Evolutionary conservation across 208 protist genomes (phyloP).

Genomic region (Acanthamoeba castellanii): DNA sequence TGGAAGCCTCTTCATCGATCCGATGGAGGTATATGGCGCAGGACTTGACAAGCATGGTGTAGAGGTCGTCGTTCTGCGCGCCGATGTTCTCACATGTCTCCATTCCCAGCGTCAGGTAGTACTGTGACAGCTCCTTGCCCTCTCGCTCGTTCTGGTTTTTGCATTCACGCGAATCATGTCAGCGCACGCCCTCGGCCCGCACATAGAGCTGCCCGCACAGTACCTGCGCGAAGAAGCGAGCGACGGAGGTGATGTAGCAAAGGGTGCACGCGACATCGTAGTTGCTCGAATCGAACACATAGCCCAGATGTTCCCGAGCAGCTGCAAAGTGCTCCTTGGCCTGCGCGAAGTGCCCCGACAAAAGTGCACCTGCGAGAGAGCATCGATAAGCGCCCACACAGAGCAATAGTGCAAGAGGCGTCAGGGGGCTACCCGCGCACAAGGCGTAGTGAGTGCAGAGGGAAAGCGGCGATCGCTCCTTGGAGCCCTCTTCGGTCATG

Average conservation of each 20-base stretch:
- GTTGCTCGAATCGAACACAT: slow-evolving; percentile 28
- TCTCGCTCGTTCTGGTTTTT: neutral
- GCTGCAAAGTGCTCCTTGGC: neutral
- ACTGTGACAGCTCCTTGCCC: slow-evolving; percentile 27
- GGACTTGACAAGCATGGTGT: neutral
- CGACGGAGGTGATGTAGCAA: neutral
- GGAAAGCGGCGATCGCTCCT: slow-evolving; percentile 1
- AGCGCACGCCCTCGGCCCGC: neutral
- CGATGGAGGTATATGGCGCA: neutral
- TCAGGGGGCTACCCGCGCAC: neutral
- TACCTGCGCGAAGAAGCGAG: slow-evolving; percentile 17
- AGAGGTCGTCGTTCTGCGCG: slow-evolving; percentile 18
- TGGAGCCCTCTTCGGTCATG: neutral
- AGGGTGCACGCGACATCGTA: slow-evolving; percentile 41
- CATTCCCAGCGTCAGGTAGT: slow-evolving; percentile 1
- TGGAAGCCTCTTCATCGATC: neutral
- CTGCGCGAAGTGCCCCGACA: neutral
- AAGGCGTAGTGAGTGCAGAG: slow-evolving; percentile 2
- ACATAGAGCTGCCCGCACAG: neutral
- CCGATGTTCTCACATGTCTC: slow-evolving; percentile 22
- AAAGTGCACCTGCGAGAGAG: neutral
- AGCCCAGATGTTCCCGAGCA: slow-evolving; percentile 30
- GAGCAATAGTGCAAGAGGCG: neutral
- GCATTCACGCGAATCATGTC: neutral
- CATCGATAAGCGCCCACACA: neutral